These are phyloP conservation scores for Raffaelea deltoideospora DNA, from an alignment of 2,329 filamentous ascomycete genomes.

Conservation along the genomic window DNA sequence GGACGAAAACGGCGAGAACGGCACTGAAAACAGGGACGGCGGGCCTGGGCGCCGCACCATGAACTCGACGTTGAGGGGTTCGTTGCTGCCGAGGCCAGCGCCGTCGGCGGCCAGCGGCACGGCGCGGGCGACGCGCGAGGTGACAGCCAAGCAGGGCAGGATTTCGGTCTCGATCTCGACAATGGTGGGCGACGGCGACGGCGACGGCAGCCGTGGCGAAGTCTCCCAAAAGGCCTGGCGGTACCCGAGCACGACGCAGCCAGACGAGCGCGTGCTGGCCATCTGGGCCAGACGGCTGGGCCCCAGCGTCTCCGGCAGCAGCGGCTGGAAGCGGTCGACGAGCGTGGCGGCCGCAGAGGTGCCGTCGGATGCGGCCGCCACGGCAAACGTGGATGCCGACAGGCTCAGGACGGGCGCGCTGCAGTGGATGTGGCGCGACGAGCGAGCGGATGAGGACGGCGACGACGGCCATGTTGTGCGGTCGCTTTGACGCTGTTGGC, in stretches of 20 bases:
- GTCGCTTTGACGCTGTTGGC: no score
- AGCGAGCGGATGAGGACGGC: neutral
- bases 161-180: constrained; percentile 22
- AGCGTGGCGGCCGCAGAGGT: constrained; percentile 10
- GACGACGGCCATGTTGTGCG: no score
- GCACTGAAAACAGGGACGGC: neutral
- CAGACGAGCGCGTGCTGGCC: constrained; percentile 21
- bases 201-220: neutral
- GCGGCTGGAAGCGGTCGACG: constrained; percentile 24
- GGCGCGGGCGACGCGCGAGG: constrained; percentile 16
- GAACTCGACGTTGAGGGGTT: constrained; percentile 21
- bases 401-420: constrained; percentile 21
- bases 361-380: constrained; percentile 5
- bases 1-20: no score
- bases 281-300: constrained; percentile 21
- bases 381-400: constrained; percentile 24
- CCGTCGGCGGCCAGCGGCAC: constrained; percentile 1
- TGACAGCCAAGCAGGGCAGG: constrained; percentile 22
- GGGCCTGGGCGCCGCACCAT: constrained; percentile 9
- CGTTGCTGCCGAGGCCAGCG: constrained; percentile 3
- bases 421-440: constrained; percentile 7
- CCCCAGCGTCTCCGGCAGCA: constrained; percentile 20
- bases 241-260: constrained; percentile 20
- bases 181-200: constrained; percentile 10
- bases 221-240: constrained; percentile 21